Conservation (phyloP, 2,329 filamentous ascomycete species). For the Hypoxylon sp. region DNA sequence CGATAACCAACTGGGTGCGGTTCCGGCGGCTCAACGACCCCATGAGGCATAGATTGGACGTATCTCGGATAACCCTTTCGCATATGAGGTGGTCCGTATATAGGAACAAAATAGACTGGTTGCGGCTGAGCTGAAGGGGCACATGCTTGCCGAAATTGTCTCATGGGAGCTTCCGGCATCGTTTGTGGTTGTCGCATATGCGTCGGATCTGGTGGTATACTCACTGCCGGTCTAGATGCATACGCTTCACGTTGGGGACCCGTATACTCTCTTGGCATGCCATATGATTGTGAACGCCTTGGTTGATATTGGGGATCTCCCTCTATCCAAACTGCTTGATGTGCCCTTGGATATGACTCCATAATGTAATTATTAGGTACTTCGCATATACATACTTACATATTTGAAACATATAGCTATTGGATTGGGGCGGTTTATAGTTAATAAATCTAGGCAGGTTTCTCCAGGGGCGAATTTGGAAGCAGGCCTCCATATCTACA, state of each 20-base stretch:
- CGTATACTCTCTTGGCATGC: not conserved
- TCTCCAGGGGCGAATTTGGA: too few species aligned
- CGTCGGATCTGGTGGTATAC: not conserved
- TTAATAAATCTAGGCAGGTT: not conserved
- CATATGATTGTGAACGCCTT: not conserved
- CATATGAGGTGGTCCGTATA: not conserved
- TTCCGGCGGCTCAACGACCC: not conserved
- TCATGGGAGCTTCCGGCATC: not conserved
- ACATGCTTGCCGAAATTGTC: not conserved
- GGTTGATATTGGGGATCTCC: not conserved
- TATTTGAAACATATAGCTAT: not conserved
- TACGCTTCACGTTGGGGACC: not conserved
- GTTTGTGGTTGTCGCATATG: not conserved
- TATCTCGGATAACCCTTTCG: not conserved
- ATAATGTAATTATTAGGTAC: not conserved
- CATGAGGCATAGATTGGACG: not conserved
- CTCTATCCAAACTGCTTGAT: not conserved
- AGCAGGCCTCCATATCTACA: not conserved
- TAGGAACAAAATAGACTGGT: constrained; percentile 1
- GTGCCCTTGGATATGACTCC: not conserved
- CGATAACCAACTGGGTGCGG: not conserved
- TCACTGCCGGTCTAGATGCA: not conserved
- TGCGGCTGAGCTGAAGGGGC: not conserved
- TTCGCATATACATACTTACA: not conserved
- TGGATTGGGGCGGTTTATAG: not conserved